phyloP scores from a whole-genome alignment of 441 rosid genomes.

The Theobroma grandiflorum region DNA sequence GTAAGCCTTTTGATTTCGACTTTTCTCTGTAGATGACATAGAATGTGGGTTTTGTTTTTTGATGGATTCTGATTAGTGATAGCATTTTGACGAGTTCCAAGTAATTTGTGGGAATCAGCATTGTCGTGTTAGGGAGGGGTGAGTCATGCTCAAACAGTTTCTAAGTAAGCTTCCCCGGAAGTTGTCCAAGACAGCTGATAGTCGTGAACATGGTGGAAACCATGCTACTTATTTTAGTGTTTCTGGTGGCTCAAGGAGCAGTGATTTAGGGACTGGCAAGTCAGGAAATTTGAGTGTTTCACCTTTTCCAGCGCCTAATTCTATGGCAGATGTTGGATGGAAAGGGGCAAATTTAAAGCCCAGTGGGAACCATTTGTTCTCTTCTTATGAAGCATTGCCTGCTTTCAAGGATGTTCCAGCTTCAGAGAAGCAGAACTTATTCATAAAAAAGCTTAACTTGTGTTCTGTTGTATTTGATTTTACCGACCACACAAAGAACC shows the following conservation, averaged over 20 bases:
- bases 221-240: conserved; percentile 21
- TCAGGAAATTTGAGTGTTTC: conserved; percentile 27
- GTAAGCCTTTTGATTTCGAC: not conserved
- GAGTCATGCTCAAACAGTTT: conserved; percentile 32
- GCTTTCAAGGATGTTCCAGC: conserved; percentile 66
- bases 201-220: conserved; percentile 26
- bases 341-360: conserved; percentile 34
- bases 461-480: conserved; percentile 71
- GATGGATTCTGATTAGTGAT: conserved; percentile 25
- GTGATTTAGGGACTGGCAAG: conserved; percentile 37
- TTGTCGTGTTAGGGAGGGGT: not conserved
- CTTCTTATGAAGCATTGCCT: conserved; percentile 67
- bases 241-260: conserved; percentile 18
- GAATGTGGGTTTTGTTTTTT: conserved; percentile 1
- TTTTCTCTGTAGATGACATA: not conserved
- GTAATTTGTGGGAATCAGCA: conserved; percentile 12
- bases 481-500: conserved; percentile 62
- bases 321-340: conserved; percentile 38
- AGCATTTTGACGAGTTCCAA: not conserved
- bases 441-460: conserved; percentile 59
- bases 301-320: conserved; percentile 33
- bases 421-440: conserved; percentile 66
- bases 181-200: conserved; percentile 17
- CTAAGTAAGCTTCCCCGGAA: conserved; percentile 32
- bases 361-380: conserved; percentile 35